A percentile compares a stretch with the other conserved stretches of the same genome.
Evolutionary conservation across 2,329 filamentous ascomycete genomes (phyloP).

Genomic region (Claviceps monticola): DNA sequence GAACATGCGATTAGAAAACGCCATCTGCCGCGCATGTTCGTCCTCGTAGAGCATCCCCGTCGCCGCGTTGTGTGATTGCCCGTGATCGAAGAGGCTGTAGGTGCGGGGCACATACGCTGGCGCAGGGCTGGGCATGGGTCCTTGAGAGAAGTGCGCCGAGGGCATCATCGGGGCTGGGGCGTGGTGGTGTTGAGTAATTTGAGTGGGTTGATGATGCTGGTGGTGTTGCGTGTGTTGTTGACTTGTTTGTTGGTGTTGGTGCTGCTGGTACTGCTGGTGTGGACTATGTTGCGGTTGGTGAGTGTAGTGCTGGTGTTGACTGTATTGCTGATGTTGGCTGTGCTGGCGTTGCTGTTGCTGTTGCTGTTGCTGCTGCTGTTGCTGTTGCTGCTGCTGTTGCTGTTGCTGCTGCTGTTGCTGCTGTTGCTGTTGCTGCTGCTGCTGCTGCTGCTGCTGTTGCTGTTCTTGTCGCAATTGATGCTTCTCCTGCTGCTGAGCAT

Average conservation of each 20-base stretch:
- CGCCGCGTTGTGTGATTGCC: slow-evolving; percentile 18
- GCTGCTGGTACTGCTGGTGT: neutral
- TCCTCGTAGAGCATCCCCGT: slow-evolving; percentile 31
- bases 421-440: neutral
- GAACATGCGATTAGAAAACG: slow-evolving; percentile 31
- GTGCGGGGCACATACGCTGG: slow-evolving; percentile 18
- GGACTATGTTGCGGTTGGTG: neutral
- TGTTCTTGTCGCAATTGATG: neutral
- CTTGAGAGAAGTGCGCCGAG: slow-evolving; percentile 10
- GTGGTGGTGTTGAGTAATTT: neutral
- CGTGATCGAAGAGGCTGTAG: slow-evolving; percentile 34
- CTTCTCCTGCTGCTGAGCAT: slow-evolving; percentile 3
- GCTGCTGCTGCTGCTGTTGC: neutral
- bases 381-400: neutral
- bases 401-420: neutral
- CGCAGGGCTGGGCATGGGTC: slow-evolving; percentile 16
- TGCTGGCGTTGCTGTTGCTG: neutral
- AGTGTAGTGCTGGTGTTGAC: neutral
- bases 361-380: neutral
- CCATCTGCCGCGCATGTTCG: slow-evolving; percentile 25
- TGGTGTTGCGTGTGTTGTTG: neutral
- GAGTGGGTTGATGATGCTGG: neutral
- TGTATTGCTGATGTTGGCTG: neutral
- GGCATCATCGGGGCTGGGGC: slow-evolving; percentile 14
- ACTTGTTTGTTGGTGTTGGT: neutral